phyloP scores from a whole-genome alignment of 2,329 filamentous ascomycete genomes.

The Aspergillus vadensis region DNA sequence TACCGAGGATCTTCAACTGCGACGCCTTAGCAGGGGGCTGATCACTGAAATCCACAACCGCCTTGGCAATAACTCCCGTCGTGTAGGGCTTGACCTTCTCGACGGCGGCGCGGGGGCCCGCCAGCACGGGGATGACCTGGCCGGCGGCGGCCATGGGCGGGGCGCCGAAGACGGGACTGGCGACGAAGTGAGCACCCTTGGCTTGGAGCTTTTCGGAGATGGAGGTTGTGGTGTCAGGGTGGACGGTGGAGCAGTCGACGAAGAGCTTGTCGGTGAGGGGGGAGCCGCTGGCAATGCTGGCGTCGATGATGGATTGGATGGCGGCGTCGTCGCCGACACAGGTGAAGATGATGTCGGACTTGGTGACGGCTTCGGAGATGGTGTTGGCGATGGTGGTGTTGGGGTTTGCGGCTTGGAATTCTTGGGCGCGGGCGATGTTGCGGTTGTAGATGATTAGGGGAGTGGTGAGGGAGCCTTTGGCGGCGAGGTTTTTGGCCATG shows the following conservation, averaged over 20 bases:
- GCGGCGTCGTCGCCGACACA: constrained; percentile 1
- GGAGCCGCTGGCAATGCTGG: constrained; percentile 1
- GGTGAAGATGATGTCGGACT: constrained; percentile 7
- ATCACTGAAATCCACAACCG: neutral
- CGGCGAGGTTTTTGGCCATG: neutral
- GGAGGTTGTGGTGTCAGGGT: neutral
- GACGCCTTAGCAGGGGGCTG: neutral
- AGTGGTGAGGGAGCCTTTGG: neutral
- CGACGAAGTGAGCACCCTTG: neutral
- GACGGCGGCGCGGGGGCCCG: neutral
- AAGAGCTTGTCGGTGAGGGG: neutral
- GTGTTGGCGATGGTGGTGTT: neutral
- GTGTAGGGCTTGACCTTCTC: neutral
- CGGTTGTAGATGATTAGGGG: constrained; percentile 6
- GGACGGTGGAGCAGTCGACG: constrained; percentile 5
- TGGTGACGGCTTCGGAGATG: neutral
- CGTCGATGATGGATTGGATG: neutral
- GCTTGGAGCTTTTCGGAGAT: neutral
- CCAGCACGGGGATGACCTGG: constrained; percentile 2
- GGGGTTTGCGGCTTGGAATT: neutral
- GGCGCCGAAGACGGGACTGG: constrained; percentile 2
- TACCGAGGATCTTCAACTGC: constrained; percentile 2
- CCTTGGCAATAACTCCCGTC: neutral
- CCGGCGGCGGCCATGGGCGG: neutral
- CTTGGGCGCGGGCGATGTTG: neutral